Percentiles rank a stretch among this genome's conserved stretches.
phyloP scores from a whole-genome alignment of 805 yeast species.

The Lipomyces oligophaga region DNA sequence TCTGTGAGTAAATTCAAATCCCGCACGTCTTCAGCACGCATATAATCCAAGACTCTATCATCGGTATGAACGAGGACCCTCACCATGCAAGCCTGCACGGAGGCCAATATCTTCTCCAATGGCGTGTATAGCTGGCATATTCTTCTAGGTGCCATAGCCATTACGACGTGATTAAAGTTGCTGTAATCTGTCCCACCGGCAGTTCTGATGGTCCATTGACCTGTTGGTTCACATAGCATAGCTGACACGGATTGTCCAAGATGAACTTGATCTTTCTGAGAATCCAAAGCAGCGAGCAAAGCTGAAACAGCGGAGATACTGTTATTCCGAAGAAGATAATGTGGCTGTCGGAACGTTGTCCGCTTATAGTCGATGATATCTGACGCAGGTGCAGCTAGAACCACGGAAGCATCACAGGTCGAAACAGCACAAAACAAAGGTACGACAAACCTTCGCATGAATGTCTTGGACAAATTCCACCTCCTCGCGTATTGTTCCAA shows the following conservation, averaged over 20 bases:
- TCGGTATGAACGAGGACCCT: conserved; percentile 25
- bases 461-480: conserved; percentile 18
- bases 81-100: conserved; percentile 12
- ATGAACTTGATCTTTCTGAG: conserved; percentile 15
- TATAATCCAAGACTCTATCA: conserved; percentile 11
- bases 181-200: conserved; percentile 4
- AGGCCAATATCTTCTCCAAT: conserved; percentile 3
- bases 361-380: conserved; percentile 24
- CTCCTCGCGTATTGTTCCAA: conserved; percentile 11
- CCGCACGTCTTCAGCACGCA: conserved; percentile 12
- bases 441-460: conserved; percentile 10
- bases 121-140: conserved; percentile 5
- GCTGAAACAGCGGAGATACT: conserved; percentile 19
- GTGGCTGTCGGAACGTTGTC: conserved; percentile 18
- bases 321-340: conserved; percentile 15
- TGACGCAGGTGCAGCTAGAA: conserved; percentile 20
- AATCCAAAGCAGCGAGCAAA: conserved; percentile 9
- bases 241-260: conserved; percentile 14
- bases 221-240: conserved; percentile 14
- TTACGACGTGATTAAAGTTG: conserved; percentile 18
- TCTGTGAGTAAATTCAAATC: conserved; percentile 18
- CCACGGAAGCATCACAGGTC: conserved; percentile 9
- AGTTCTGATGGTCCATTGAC: conserved; percentile 20
- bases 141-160: conserved; percentile 20
- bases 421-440: conserved; percentile 23